Percentiles rank a stretch among this genome's conserved stretches.
phyloP scores from a whole-genome alignment of 345 rosid genomes.

The Eucalyptus brandiana region DNA sequence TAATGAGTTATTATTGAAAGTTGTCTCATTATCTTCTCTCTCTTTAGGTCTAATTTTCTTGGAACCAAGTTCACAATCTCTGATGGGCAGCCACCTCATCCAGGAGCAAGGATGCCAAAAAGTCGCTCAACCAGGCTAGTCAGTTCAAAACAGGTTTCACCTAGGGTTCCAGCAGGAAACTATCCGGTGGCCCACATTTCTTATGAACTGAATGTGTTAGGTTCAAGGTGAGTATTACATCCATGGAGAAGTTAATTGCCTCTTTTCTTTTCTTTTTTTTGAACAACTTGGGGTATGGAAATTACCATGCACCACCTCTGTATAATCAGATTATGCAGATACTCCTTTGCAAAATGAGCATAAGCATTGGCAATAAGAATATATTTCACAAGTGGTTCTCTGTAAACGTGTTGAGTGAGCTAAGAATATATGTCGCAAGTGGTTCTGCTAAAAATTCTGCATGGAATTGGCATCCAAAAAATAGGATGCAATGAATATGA shows the following conservation, averaged over 20 bases:
- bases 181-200: slow-evolving; percentile 64
- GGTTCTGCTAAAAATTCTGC: neutral
- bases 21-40: neutral
- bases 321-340: neutral
- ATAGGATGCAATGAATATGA: neutral
- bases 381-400: neutral
- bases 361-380: neutral
- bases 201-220: slow-evolving; percentile 80
- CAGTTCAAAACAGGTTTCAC: slow-evolving; percentile 64
- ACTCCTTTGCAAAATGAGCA: neutral
- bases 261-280: neutral
- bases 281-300: neutral
- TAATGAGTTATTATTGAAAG: neutral
- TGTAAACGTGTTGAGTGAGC: neutral
- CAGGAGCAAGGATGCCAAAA: slow-evolving; percentile 46
- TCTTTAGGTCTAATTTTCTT: slow-evolving; percentile 71
- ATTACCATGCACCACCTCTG: neutral
- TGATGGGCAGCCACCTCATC: slow-evolving; percentile 65
- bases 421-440: neutral
- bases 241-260: neutral
- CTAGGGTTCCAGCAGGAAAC: slow-evolving; percentile 60
- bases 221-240: slow-evolving; percentile 46
- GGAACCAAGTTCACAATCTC: slow-evolving; percentile 89
- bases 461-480: neutral
- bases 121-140: slow-evolving; percentile 56